Percentiles rank a stretch among this genome's conserved stretches.
Evolutionary conservation across 768 basidiomycete species (phyloP).

Genomic region (Candolleomyces aberdarensis): DNA sequence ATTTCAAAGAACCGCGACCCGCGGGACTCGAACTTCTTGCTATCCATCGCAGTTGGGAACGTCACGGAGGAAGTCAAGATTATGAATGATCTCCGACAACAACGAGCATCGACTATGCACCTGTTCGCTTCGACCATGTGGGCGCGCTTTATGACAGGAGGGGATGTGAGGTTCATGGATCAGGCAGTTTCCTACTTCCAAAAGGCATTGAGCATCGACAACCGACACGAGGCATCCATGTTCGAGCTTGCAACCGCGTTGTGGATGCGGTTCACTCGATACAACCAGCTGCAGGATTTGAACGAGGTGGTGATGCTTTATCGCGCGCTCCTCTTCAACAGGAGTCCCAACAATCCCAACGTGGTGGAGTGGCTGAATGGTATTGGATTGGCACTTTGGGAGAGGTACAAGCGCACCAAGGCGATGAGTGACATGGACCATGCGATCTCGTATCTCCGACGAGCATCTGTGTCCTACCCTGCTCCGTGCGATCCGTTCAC

Average conservation of each 20-base stretch:
- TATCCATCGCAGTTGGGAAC: slow-evolving; percentile 6
- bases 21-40: neutral
- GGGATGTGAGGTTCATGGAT: slow-evolving; percentile 1
- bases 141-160: slow-evolving; percentile 2
- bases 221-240: slow-evolving; percentile 4
- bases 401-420: slow-evolving; percentile 5
- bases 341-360: slow-evolving; percentile 3
- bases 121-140: slow-evolving; percentile 7
- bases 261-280: slow-evolving; percentile 4
- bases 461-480: slow-evolving; percentile 10
- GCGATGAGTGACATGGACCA: slow-evolving; percentile 7
- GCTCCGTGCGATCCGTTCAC: slow-evolving; percentile 8
- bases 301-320: slow-evolving; percentile 7
- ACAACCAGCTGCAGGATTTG: slow-evolving; percentile 7
- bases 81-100: neutral
- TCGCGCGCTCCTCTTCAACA: slow-evolving; percentile 3
- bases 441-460: slow-evolving; percentile 6
- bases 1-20: slow-evolving; percentile 1
- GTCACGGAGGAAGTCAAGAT: slow-evolving; percentile 7
- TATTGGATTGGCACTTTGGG: slow-evolving; percentile 7
- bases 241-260: slow-evolving; percentile 4
- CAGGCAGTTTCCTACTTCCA: slow-evolving; percentile 2
- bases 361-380: slow-evolving; percentile 6
- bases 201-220: neutral
- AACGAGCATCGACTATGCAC: slow-evolving; percentile 2